phyloP scores from a whole-genome alignment of 768 basidiomycete genomes.

The Guyanaporus albipodus region DNA sequence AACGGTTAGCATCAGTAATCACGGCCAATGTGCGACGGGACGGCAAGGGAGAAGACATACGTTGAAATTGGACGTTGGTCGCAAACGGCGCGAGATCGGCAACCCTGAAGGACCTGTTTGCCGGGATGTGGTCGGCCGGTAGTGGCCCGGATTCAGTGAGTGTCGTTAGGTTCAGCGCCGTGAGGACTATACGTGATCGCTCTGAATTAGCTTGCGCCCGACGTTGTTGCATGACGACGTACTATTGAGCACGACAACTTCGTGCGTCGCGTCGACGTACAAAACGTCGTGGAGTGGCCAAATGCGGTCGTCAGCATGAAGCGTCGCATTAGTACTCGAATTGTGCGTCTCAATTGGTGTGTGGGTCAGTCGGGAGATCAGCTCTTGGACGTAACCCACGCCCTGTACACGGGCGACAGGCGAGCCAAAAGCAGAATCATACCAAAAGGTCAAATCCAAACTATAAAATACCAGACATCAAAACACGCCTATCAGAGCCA shows the following conservation, averaged over 20 bases:
- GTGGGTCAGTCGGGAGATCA: slow-evolving; percentile 77
- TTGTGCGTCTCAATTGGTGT: slow-evolving; percentile 67
- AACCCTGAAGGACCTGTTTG: slow-evolving; percentile 62
- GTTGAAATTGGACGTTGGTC: slow-evolving; percentile 86
- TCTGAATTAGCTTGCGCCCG: neutral
- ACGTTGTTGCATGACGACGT: slow-evolving; percentile 15
- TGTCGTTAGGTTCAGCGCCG: slow-evolving; percentile 77
- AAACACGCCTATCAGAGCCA: neutral
- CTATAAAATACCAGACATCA: slow-evolving; percentile 7
- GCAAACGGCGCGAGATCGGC: slow-evolving; percentile 83
- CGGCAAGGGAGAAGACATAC: slow-evolving; percentile 39
- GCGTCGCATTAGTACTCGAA: slow-evolving; percentile 80
- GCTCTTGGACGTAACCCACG: slow-evolving; percentile 78
- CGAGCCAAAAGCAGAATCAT: slow-evolving; percentile 76
- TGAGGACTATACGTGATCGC: slow-evolving; percentile 50
- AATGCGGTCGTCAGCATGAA: slow-evolving; percentile 61
- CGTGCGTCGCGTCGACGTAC: slow-evolving; percentile 89
- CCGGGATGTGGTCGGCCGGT: slow-evolving; percentile 67
- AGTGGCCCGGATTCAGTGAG: slow-evolving; percentile 73
- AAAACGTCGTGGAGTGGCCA: slow-evolving; percentile 71
- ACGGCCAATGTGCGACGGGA: neutral
- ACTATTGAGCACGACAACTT: slow-evolving; percentile 89
- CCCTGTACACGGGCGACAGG: slow-evolving; percentile 75
- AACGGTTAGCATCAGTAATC: neutral
- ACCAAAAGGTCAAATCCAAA: slow-evolving; percentile 34